A percentile compares a stretch with the other conserved stretches of the same genome.
Evolutionary conservation across 805 yeast species (phyloP).

Genomic region (Helenozyma rhizophorensis): DNA sequence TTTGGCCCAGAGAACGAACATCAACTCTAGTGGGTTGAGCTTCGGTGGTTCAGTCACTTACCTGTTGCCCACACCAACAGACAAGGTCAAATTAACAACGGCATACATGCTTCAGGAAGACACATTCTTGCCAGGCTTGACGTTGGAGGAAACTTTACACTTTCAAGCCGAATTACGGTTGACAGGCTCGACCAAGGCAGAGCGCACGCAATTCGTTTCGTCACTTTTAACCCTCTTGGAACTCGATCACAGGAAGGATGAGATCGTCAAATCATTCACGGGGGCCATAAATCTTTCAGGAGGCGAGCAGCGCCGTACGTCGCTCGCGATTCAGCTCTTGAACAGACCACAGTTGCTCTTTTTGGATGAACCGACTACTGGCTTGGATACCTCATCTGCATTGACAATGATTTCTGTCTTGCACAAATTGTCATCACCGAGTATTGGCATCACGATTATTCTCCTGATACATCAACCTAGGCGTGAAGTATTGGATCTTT

Average conservation of each 20-base stretch:
- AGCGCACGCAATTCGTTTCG: conserved; percentile 48
- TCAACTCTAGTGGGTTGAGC: conserved; percentile 35
- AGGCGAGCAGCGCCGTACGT: conserved; percentile 75
- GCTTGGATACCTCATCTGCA: conserved; percentile 77
- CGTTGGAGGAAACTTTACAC: conserved; percentile 65
- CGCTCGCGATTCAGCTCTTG: conserved; percentile 73
- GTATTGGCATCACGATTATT: conserved; percentile 66
- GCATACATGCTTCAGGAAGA: conserved; percentile 80
- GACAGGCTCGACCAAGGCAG: conserved; percentile 41
- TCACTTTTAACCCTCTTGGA: conserved; percentile 63
- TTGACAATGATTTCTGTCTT: conserved; percentile 57
- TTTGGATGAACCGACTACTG: conserved; percentile 87
- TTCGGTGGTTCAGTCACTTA: conserved; percentile 43
- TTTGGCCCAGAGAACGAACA: conserved; percentile 48
- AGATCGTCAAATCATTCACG: conserved; percentile 50
- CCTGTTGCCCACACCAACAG: conserved; percentile 2
- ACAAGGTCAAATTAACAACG: conserved; percentile 23
- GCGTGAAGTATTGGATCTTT: conserved; percentile 63
- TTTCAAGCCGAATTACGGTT: conserved; percentile 71
- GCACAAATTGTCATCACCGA: conserved; percentile 39
- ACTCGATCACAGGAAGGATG: conserved; percentile 57
- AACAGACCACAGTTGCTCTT: conserved; percentile 74
- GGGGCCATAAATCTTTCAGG: conserved; percentile 66
- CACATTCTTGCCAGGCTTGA: conserved; percentile 62
- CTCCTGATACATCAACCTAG: conserved; percentile 84